Conservation (phyloP, 1,284 basidiomycete genomes). For the Trametes pubescens region DNA sequence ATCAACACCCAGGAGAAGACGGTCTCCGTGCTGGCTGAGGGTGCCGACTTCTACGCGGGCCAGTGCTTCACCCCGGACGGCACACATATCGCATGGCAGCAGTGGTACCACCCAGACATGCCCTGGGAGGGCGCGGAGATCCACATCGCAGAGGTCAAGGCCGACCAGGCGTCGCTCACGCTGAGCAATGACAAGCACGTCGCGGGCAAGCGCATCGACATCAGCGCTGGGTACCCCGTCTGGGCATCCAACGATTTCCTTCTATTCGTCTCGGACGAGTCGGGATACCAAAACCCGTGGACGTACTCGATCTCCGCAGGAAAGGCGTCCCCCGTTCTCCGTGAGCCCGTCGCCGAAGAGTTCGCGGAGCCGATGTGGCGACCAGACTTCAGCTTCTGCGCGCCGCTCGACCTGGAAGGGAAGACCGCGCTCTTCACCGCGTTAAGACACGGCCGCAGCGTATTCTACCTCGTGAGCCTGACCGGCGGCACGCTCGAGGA, state of each 20-base stretch:
- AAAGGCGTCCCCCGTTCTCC: constrained; percentile 53
- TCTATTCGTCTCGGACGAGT: constrained; percentile 72
- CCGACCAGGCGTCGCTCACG: constrained; percentile 37
- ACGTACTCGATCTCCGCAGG: constrained; percentile 50
- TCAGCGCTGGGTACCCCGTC: constrained; percentile 61
- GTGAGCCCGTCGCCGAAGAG: constrained; percentile 58
- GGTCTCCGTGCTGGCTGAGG: constrained; percentile 55
- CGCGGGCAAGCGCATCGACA: constrained; percentile 55
- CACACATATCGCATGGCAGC: constrained; percentile 68
- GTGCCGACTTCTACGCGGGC: constrained; percentile 72
- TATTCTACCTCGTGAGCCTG: constrained; percentile 59
- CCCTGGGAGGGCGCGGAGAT: constrained; percentile 80
- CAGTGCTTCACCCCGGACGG: constrained; percentile 77
- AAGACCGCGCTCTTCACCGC: constrained; percentile 56
- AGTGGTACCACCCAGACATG: constrained; percentile 85
- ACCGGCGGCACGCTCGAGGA: constrained; percentile 42
- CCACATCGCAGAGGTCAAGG: constrained; percentile 55
- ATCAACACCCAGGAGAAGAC: constrained; percentile 57
- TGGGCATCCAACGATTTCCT: constrained; percentile 69
- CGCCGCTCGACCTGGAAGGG: constrained; percentile 54
- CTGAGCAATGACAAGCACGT: constrained; percentile 49
- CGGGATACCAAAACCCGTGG: constrained; percentile 80
- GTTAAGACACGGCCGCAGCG: constrained; percentile 55
- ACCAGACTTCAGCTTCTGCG: constrained; percentile 59
- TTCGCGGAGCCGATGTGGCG: constrained; percentile 68